Percentiles rank a stretch among this genome's conserved stretches.
Conservation (phyloP, 164 flowering plant genomes). For the Magnolia sinica region DNA sequence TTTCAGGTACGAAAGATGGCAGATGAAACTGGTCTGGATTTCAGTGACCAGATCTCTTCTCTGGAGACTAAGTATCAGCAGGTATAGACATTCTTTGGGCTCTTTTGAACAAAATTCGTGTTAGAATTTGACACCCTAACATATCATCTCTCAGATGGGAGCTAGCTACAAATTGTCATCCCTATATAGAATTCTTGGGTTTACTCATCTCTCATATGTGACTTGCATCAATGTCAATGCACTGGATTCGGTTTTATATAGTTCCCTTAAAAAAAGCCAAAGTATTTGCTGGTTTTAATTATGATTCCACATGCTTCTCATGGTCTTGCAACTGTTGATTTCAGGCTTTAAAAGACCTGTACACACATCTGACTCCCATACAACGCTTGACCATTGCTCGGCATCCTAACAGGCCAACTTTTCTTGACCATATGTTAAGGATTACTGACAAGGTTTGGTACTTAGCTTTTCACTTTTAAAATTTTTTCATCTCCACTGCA, state of each 20-base stretch:
- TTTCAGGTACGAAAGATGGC: constrained; percentile 86
- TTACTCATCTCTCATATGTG: constrained; percentile 4
- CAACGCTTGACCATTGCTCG: constrained; percentile 91
- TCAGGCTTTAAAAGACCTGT: constrained; percentile 79
- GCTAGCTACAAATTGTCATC: too few relatives aligned
- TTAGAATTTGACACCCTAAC: neutral
- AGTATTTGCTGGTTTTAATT: too few relatives aligned
- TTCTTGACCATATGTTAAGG: constrained; percentile 84
- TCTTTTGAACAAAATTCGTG: too few relatives aligned
- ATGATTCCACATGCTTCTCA: too few relatives aligned
- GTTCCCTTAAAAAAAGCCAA: neutral
- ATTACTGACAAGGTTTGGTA: constrained; percentile 83
- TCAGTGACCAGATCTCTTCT: constrained; percentile 71
- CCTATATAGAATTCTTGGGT: neutral
- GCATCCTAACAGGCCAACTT: constrained; percentile 94
- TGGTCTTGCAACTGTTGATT: constrained; percentile 19
- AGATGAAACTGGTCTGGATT: constrained; percentile 83
- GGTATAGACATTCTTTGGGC: constrained; percentile 28
- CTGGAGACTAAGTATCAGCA: constrained; percentile 78
- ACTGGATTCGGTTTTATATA: neutral
- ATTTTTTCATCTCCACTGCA: too few relatives aligned
- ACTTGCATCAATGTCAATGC: constrained; percentile 1
- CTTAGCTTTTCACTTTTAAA: neutral
- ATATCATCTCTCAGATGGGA: neutral
- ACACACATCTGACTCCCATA: constrained; percentile 77